Conservation (phyloP, 768 basidiomycete species). For the Cyathus striatus region DNA sequence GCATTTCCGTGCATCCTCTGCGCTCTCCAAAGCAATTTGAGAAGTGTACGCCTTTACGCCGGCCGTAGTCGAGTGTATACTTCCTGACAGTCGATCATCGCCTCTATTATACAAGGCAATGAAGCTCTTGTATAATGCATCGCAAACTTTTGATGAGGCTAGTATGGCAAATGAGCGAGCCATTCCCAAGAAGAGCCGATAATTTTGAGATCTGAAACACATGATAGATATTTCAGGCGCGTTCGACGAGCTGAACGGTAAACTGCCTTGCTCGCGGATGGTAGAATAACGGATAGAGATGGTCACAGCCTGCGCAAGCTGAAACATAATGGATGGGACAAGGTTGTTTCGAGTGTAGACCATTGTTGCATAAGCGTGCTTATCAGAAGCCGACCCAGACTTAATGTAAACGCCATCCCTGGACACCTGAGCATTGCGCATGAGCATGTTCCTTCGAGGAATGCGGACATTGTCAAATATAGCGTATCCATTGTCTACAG, state of each 20-base stretch:
- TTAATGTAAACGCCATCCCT: constrained; percentile 14
- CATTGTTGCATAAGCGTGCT: constrained; percentile 17
- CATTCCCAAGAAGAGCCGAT: constrained; percentile 12
- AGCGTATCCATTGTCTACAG: constrained; percentile 19
- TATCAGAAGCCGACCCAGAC: constrained; percentile 3
- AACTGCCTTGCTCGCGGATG: constrained; percentile 18
- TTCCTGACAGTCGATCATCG: constrained; percentile 8
- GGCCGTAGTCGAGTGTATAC: constrained; percentile 12
- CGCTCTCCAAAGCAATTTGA: constrained; percentile 15
- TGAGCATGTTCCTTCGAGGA: constrained; percentile 16
- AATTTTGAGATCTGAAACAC: constrained; percentile 16
- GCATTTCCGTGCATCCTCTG: constrained; percentile 18
- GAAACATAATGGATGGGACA: constrained; percentile 10
- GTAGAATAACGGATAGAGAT: constrained; percentile 19
- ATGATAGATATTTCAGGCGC: constrained; percentile 11
- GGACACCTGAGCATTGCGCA: constrained; percentile 12
- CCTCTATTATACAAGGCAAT: constrained; percentile 4
- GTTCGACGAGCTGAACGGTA: constrained; percentile 8
- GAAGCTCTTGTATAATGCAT: constrained; percentile 8
- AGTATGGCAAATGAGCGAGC: constrained; percentile 13
- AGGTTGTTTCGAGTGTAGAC: constrained; percentile 11
- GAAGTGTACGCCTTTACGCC: constrained; percentile 16
- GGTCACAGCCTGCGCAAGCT: constrained; percentile 17
- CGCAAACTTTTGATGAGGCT: constrained; percentile 11
- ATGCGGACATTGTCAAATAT: constrained; percentile 15